Evolutionary conservation across 352 stramenopile species (phyloP).

Genomic region (Phytophthora melonis): DNA sequence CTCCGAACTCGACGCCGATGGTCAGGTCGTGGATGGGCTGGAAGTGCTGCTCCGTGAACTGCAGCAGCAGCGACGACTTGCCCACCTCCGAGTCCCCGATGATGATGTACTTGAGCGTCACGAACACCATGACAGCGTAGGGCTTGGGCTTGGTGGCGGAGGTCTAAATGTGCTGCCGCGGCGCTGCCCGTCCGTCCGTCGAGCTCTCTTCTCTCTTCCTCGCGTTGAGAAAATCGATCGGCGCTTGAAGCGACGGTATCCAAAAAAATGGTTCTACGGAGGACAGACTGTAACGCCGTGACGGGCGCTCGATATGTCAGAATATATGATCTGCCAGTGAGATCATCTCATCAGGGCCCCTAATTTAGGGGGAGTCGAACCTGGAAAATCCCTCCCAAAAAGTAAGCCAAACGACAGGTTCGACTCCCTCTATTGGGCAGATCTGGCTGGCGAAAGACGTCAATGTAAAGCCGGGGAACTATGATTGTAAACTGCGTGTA

Average conservation of each 20-base stretch:
- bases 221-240: not conserved
- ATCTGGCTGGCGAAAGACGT: too few species aligned
- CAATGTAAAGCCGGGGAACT: too few species aligned
- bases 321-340: too few species aligned
- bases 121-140: slow-evolving; percentile 74
- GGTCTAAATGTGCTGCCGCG: too few species aligned
- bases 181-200: too few species aligned
- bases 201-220: not conserved
- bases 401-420: too few species aligned
- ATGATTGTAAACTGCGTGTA: too few species aligned
- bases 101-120: slow-evolving; percentile 93
- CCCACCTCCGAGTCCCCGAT: slow-evolving; percentile 91
- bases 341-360: too few species aligned
- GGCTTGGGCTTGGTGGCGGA: not conserved
- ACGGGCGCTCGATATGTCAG: too few species aligned
- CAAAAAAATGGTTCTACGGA: not conserved
- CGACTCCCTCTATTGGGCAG: too few species aligned
- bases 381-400: too few species aligned
- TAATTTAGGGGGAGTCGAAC: too few species aligned
- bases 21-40: slow-evolving; percentile 91
- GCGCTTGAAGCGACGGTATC: slow-evolving; percentile 8
- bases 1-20: slow-evolving; percentile 93
- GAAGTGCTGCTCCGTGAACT: slow-evolving; percentile 93
- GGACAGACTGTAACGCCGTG: not conserved
- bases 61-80: slow-evolving; percentile 91